Percentiles rank a stretch among this genome's conserved stretches.
These are phyloP conservation scores for Paramarasmius palmivorus DNA, from an alignment of 1,284 basidiomycete species.

Conservation along the genomic window DNA sequence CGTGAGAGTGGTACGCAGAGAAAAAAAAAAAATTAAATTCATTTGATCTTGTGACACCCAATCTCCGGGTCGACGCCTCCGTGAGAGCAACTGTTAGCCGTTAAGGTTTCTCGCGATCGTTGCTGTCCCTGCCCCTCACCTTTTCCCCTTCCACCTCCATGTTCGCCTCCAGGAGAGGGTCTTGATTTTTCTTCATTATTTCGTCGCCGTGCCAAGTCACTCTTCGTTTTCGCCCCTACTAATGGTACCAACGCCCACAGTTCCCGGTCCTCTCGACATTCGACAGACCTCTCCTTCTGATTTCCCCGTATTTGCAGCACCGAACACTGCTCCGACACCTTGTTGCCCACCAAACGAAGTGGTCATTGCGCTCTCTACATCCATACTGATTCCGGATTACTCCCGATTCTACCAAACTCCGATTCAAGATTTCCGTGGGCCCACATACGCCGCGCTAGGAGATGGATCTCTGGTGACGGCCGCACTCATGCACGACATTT, in stretches of 20 bases:
- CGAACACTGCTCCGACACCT: constrained; percentile 27
- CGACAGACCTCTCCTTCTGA: background rate
- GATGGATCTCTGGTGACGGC: constrained; percentile 64
- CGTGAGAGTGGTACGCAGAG: background rate
- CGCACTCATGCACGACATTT: constrained; percentile 44
- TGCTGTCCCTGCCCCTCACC: background rate
- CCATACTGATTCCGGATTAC: constrained; percentile 51
- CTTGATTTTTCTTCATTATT: background rate
- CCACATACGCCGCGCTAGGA: constrained; percentile 45
- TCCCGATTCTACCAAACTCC: constrained; percentile 42
- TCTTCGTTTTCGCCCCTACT: background rate
- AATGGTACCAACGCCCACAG: too few relatives aligned
- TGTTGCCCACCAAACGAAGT: constrained; percentile 39
- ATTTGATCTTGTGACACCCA: background rate
- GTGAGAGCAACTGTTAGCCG: constrained; percentile 2
- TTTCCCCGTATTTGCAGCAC: constrained; percentile 13
- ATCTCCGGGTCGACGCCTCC: background rate
- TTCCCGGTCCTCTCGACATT: background rate
- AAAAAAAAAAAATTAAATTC: background rate
- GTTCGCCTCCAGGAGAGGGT: constrained; percentile 3
- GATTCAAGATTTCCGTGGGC: constrained; percentile 44
- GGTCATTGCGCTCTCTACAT: constrained; percentile 50
- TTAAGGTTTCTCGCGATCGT: too few relatives aligned
- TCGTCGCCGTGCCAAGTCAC: background rate
- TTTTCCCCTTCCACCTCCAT: background rate